Percentiles rank a stretch among this genome's conserved stretches.
phyloP scores from a whole-genome alignment of 176 grass and related monocot genomes.

The Secale cereale region DNA sequence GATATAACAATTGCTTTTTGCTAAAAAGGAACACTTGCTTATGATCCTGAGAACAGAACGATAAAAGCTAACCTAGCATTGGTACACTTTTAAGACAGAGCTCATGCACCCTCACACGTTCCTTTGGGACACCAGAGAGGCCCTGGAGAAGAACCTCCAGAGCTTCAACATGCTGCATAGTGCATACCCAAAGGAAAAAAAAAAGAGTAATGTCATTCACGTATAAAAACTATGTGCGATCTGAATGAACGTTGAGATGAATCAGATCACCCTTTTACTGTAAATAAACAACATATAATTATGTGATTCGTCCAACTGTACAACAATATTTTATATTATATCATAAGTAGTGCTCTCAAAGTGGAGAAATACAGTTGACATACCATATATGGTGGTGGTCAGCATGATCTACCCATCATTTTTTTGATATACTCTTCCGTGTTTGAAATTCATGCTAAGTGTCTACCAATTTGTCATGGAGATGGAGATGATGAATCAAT shows the following conservation, averaged over 20 bases:
- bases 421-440: background rate
- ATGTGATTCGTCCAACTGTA: background rate
- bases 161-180: slow-evolving; percentile 87
- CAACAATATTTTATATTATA: slow-evolving; percentile 6
- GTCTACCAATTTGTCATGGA: background rate
- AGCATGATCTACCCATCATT: slow-evolving; percentile 28
- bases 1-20: slow-evolving; percentile 11
- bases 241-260: background rate
- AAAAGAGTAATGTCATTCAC: background rate
- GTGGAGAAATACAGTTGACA: slow-evolving; percentile 22
- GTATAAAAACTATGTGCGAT: slow-evolving; percentile 2
- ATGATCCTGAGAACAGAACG: background rate
- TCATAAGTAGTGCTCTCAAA: slow-evolving; percentile 24
- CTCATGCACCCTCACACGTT: slow-evolving; percentile 83
- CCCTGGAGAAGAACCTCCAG: slow-evolving; percentile 85
- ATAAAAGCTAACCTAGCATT: slow-evolving; percentile 55
- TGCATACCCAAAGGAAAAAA: background rate
- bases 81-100: slow-evolving; percentile 86
- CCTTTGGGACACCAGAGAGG: slow-evolving; percentile 78
- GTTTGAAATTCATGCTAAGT: background rate
- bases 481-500: background rate
- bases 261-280: slow-evolving; percentile 4
- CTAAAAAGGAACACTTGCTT: slow-evolving; percentile 6
- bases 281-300: slow-evolving; percentile 18
- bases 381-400: slow-evolving; percentile 24